These are phyloP conservation scores for Zygoascus sp. DNA, from an alignment of 1,139 yeast species.

Conservation along the genomic window DNA sequence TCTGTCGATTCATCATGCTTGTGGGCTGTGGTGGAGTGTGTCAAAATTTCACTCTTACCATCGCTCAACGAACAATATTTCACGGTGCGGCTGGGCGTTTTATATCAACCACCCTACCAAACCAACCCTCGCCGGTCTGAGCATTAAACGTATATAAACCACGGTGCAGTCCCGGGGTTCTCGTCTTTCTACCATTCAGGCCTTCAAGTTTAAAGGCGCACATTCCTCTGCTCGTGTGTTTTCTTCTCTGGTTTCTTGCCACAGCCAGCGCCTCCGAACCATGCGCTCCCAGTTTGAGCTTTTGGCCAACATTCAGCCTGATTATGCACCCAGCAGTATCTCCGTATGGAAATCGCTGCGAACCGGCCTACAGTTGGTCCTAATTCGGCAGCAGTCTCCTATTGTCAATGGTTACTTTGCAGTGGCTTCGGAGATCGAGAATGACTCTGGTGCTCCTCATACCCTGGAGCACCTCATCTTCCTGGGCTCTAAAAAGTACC, in stretches of 20 bases:
- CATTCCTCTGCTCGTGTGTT: too few relatives aligned
- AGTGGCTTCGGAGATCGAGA: slow-evolving; percentile 83
- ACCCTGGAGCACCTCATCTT: slow-evolving; percentile 91
- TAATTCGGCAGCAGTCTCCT: slow-evolving; percentile 79
- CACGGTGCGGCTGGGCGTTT: neutral
- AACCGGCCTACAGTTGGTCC: slow-evolving; percentile 78
- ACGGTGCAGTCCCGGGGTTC: neutral
- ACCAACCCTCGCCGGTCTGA: neutral
- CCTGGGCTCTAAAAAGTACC: slow-evolving; percentile 88
- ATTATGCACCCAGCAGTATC: slow-evolving; percentile 21
- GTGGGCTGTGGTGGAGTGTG: neutral
- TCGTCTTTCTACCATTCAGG: neutral
- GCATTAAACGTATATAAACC: neutral
- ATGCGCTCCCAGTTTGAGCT: slow-evolving; percentile 20
- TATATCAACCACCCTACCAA: neutral
- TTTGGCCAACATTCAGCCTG: slow-evolving; percentile 27
- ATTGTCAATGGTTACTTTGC: slow-evolving; percentile 90
- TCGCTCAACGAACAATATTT: neutral
- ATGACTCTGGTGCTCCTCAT: slow-evolving; percentile 92
- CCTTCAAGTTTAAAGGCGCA: neutral
- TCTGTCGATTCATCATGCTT: neutral
- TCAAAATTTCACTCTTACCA: neutral
- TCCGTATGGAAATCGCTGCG: slow-evolving; percentile 63
- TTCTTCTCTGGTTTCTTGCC: too few relatives aligned
- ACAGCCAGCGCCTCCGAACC: too few relatives aligned